Evolutionary conservation across 75 land plant genomes (phyloP).

Genomic region (Adiantum capillusveneris): DNA sequence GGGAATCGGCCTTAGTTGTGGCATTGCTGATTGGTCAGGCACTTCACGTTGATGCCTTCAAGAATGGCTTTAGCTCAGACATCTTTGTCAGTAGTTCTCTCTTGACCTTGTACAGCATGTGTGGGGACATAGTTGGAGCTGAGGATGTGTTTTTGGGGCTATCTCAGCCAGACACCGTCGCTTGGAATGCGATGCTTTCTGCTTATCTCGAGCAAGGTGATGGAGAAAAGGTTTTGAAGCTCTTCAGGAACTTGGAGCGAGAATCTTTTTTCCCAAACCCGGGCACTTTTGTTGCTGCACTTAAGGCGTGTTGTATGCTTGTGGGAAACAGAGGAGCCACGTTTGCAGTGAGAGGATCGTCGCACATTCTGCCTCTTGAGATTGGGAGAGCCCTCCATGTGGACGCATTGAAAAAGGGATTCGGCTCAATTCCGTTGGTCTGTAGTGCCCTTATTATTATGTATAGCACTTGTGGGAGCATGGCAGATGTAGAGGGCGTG

Average conservation of each 20-base stretch:
- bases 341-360: slow-evolving; percentile 5
- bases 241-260: background rate
- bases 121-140: slow-evolving; percentile 22
- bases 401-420: slow-evolving; percentile 1
- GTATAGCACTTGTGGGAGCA: background rate
- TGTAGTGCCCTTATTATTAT: slow-evolving; percentile 10
- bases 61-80: no score
- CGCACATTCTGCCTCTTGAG: background rate
- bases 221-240: background rate
- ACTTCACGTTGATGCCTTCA: no score
- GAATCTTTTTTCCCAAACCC: background rate
- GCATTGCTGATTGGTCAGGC: no score
- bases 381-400: slow-evolving; percentile 3
- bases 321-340: background rate
- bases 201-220: slow-evolving; percentile 11
- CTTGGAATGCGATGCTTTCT: slow-evolving; percentile 54
- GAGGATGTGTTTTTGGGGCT: slow-evolving; percentile 39
- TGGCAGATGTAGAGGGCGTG: slow-evolving; percentile 29
- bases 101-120: slow-evolving; percentile 45
- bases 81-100: slow-evolving; percentile 31
- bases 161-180: slow-evolving; percentile 26
- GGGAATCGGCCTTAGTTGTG: no score
- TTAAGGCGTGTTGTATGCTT: background rate
- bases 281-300: background rate
- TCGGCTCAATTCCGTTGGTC: slow-evolving; percentile 8